phyloP scores from a whole-genome alignment of 768 basidiomycete genomes.

The Kwoniella dendrophila region DNA sequence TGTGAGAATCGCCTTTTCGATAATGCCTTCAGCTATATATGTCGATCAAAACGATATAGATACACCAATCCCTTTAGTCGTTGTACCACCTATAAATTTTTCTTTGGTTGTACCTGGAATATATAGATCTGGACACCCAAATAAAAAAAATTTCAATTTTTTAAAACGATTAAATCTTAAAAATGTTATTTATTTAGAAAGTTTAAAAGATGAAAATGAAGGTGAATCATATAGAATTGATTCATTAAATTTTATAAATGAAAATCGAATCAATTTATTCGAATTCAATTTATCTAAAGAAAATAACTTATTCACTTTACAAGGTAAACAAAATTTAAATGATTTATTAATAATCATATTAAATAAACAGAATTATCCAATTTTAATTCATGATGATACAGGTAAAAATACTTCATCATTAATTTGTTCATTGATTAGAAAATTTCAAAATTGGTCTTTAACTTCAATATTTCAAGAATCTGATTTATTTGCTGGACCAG shows the following conservation, averaged over 20 bases:
- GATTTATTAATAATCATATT: slow-evolving; percentile 35
- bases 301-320: slow-evolving; percentile 23
- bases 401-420: slow-evolving; percentile 45
- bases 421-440: slow-evolving; percentile 30
- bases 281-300: slow-evolving; percentile 44
- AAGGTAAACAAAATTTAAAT: slow-evolving; percentile 23
- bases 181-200: slow-evolving; percentile 54
- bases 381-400: slow-evolving; percentile 50
- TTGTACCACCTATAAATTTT: slow-evolving; percentile 54
- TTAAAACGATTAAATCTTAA: slow-evolving; percentile 44
- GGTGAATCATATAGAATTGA: slow-evolving; percentile 38
- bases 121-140: slow-evolving; percentile 54
- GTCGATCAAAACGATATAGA: neutral
- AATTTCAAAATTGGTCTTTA: slow-evolving; percentile 41
- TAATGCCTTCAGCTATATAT: slow-evolving; percentile 4
- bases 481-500: slow-evolving; percentile 50
- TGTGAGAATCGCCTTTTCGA: neutral
- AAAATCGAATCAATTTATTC: slow-evolving; percentile 26
- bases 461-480: slow-evolving; percentile 40
- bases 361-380: slow-evolving; percentile 44
- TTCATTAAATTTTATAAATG: slow-evolving; percentile 36
- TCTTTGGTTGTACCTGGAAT: slow-evolving; percentile 45
- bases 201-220: too few relatives aligned
- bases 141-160: slow-evolving; percentile 51
- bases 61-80: slow-evolving; percentile 16